Conservation (phyloP, 495 filamentous ascomycete species). For the Hyaloscypha bicolor region DNA sequence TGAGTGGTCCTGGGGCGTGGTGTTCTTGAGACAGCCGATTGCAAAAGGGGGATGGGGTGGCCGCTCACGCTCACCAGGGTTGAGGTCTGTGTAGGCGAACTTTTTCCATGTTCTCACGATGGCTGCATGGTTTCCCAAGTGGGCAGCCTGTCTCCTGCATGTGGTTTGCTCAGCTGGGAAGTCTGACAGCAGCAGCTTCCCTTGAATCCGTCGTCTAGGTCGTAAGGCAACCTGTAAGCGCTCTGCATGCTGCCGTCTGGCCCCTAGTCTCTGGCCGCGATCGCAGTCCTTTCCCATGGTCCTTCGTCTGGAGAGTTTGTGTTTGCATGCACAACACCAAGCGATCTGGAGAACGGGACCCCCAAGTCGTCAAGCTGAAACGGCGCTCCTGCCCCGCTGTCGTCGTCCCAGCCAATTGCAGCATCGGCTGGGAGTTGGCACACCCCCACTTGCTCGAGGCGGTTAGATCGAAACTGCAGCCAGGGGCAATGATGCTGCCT, state of each 20-base stretch:
- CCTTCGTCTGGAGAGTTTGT: neutral
- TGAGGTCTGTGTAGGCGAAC: slow-evolving; percentile 8
- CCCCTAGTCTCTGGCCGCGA: neutral
- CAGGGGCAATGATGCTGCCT: neutral
- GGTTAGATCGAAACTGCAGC: neutral
- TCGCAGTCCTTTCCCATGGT: neutral
- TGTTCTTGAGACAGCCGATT: slow-evolving; percentile 12
- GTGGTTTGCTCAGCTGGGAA: neutral
- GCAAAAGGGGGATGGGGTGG: neutral
- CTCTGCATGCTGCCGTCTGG: neutral
- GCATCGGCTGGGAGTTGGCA: neutral
- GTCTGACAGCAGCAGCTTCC: neutral
- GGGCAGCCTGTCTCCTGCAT: neutral
- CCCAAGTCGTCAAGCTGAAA: slow-evolving; percentile 11
- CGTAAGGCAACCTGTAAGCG: slow-evolving; percentile 3
- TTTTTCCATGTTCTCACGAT: slow-evolving; percentile 15
- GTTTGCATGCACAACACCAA: slow-evolving; percentile 5
- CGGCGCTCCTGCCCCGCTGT: neutral
- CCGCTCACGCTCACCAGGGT: neutral
- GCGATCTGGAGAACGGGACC: neutral
- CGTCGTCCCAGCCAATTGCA: neutral
- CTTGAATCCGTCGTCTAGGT: neutral
- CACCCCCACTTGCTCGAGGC: slow-evolving; percentile 15
- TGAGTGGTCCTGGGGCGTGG: slow-evolving; percentile 1
- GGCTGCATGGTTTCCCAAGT: slow-evolving; percentile 20